Conservation (phyloP, 148 eudicot species). For the Dianthus caryophyllus region DNA sequence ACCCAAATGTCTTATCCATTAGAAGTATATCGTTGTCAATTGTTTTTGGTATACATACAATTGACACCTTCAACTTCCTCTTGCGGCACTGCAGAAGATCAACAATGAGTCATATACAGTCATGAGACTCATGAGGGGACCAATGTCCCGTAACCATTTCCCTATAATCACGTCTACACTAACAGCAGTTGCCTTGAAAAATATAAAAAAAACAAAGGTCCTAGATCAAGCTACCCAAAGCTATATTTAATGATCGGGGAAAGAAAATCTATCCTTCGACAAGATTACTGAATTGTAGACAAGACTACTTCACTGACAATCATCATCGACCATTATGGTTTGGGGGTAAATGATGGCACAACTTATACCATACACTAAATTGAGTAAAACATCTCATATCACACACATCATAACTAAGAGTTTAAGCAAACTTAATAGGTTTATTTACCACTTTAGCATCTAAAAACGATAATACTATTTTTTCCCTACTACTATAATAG, state of each 20-base stretch:
- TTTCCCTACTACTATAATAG: too few relatives aligned
- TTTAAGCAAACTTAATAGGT: too few relatives aligned
- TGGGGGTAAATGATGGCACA: too few relatives aligned
- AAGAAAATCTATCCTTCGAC: neutral
- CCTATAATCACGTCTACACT: neutral
- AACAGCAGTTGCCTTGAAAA: neutral
- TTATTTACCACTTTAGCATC: too few relatives aligned
- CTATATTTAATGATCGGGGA: neutral
- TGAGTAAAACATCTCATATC: too few relatives aligned
- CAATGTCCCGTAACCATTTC: neutral
- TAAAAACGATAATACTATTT: too few relatives aligned
- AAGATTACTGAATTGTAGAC: neutral
- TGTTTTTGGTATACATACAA: constrained; percentile 49
- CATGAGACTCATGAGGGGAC: neutral
- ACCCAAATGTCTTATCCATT: constrained; percentile 55
- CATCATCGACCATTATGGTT: neutral
- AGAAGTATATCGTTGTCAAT: constrained; percentile 50
- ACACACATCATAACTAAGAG: too few relatives aligned
- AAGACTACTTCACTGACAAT: neutral
- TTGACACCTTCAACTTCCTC: constrained; percentile 42
- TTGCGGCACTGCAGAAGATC: constrained; percentile 37
- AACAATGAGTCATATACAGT: neutral
- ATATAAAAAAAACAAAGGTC: neutral
- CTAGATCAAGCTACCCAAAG: neutral
- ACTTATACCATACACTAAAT: too few relatives aligned